Evolutionary conservation across 179 eudicot species (phyloP).

Genomic region (Spinacia oleracea): DNA sequence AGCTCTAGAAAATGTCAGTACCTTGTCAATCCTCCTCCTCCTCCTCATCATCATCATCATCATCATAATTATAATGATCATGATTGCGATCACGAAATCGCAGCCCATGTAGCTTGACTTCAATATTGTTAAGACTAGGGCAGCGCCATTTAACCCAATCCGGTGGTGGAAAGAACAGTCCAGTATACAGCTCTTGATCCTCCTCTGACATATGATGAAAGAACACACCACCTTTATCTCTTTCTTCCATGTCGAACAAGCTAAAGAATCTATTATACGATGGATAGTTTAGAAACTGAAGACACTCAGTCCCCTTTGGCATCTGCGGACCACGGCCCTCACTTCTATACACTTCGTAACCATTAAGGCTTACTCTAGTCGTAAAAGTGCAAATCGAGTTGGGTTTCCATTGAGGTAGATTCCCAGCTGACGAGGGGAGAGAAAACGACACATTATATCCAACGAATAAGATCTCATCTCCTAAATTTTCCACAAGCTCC

Average conservation of each 20-base stretch:
- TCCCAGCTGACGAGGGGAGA: neutral
- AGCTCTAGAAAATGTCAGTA: neutral
- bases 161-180: slow-evolving; percentile 12
- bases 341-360: too few relatives aligned
- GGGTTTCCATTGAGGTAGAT: slow-evolving; percentile 2
- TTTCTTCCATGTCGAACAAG: neutral
- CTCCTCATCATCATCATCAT: too few relatives aligned
- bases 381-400: slow-evolving; percentile 8
- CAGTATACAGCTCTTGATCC: neutral
- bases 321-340: too few relatives aligned
- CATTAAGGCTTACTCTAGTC: neutral
- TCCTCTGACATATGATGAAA: too few relatives aligned
- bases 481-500: neutral
- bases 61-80: too few relatives aligned
- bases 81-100: neutral
- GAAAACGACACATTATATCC: slow-evolving; percentile 14
- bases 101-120: neutral
- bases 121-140: neutral
- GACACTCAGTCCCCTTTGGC: slow-evolving; percentile 8
- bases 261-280: neutral
- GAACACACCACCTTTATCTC: neutral
- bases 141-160: slow-evolving; percentile 24
- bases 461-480: slow-evolving; percentile 8
- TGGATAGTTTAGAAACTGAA: neutral
- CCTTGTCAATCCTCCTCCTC: too few relatives aligned